These are phyloP conservation scores for Gnomoniopsis sp. DNA, from an alignment of 2,329 filamentous ascomycete species.

Conservation along the genomic window DNA sequence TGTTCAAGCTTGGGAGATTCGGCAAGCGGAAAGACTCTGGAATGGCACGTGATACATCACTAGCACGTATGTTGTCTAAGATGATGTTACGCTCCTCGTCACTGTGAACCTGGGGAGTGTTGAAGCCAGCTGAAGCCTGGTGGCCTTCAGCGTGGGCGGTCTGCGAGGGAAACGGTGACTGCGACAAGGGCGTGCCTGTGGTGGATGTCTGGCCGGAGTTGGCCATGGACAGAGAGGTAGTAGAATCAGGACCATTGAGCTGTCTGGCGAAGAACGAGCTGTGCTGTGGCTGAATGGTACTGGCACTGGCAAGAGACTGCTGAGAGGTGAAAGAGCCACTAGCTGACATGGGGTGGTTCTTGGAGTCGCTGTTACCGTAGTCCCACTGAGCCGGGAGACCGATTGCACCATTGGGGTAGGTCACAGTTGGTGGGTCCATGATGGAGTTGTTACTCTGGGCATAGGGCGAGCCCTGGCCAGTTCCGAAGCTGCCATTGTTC, in stretches of 20 bases:
- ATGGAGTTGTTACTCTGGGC: slow-evolving; percentile 68
- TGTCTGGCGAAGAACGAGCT: slow-evolving; percentile 37
- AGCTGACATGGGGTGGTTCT: slow-evolving; percentile 68
- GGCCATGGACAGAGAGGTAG: slow-evolving; percentile 58
- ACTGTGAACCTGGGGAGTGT: slow-evolving; percentile 74
- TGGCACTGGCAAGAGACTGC: slow-evolving; percentile 57
- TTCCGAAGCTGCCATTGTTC: slow-evolving; percentile 53
- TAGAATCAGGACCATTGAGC: slow-evolving; percentile 59
- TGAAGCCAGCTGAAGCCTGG: slow-evolving; percentile 64
- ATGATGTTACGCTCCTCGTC: slow-evolving; percentile 86
- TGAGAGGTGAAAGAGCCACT: slow-evolving; percentile 67
- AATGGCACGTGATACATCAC: slow-evolving; percentile 77
- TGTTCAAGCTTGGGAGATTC: slow-evolving; percentile 74
- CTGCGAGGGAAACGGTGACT: slow-evolving; percentile 69
- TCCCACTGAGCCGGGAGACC: slow-evolving; percentile 83
- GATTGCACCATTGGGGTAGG: slow-evolving; percentile 75
- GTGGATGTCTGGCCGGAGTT: slow-evolving; percentile 67
- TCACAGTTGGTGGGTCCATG: slow-evolving; percentile 69
- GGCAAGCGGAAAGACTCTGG: slow-evolving; percentile 89
- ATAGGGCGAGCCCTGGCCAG: slow-evolving; percentile 63
- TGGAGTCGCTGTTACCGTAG: slow-evolving; percentile 74
- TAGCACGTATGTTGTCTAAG: slow-evolving; percentile 77
- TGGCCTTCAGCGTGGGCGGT: slow-evolving; percentile 67
- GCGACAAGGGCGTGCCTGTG: slow-evolving; percentile 66
- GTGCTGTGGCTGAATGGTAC: slow-evolving; percentile 53